These are phyloP conservation scores for Trichoderma lentiforme DNA, from an alignment of 2,329 filamentous ascomycete species.

Conservation along the genomic window DNA sequence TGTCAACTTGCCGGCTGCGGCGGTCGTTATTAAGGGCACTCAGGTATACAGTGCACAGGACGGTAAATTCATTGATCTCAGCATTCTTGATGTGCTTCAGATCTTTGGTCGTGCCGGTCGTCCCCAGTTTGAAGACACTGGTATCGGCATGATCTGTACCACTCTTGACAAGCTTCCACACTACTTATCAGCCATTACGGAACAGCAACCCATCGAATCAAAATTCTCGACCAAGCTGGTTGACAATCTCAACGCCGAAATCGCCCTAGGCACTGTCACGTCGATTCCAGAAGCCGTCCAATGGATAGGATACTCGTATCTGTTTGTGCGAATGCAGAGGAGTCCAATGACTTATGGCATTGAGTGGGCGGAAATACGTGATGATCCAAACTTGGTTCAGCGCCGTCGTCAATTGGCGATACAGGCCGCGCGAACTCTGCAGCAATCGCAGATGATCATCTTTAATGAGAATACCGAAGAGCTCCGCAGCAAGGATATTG, in stretches of 20 bases:
- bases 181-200: slow-evolving; percentile 88
- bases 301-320: slow-evolving; percentile 96
- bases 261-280: slow-evolving; percentile 89
- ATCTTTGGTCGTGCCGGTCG: slow-evolving; percentile 98
- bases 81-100: slow-evolving; percentile 93
- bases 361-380: slow-evolving; percentile 83
- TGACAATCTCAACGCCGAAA: slow-evolving; percentile 95
- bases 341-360: slow-evolving; percentile 93
- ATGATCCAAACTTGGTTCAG: slow-evolving; percentile 85
- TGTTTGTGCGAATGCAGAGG: slow-evolving; percentile 93
- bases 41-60: slow-evolving; percentile 96
- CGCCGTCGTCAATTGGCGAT: slow-evolving; percentile 82
- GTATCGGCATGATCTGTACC: slow-evolving; percentile 97
- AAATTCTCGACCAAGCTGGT: slow-evolving; percentile 90
- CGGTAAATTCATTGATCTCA: slow-evolving; percentile 93
- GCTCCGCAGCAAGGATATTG: slow-evolving; percentile 88
- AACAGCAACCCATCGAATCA: slow-evolving; percentile 97
- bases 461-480: slow-evolving; percentile 95
- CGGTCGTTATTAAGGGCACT: slow-evolving; percentile 96
- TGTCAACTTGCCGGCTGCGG: slow-evolving; percentile 95
- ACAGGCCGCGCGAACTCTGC: slow-evolving; percentile 80
- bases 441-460: slow-evolving; percentile 97
- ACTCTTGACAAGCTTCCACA: slow-evolving; percentile 90
- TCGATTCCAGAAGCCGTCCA: slow-evolving; percentile 90
- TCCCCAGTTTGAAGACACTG: slow-evolving; percentile 94